Evolutionary conservation across 495 filamentous ascomycete species (phyloP).

Genomic region (Margaritispora aquatica): DNA sequence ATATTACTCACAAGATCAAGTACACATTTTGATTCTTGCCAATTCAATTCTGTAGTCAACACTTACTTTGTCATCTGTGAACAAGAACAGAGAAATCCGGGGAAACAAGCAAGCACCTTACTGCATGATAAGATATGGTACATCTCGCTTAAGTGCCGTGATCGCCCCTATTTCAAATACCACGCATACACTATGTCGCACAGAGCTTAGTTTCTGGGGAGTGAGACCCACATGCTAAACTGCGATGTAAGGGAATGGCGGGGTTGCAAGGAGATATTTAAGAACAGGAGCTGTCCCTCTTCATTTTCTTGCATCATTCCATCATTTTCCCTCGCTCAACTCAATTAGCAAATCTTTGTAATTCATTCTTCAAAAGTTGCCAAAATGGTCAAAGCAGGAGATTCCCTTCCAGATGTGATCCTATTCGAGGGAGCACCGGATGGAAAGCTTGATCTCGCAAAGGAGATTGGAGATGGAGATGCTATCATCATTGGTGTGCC

Average conservation of each 20-base stretch:
- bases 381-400: constrained; percentile 46
- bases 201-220: background rate
- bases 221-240: background rate
- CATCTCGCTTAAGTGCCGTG: background rate
- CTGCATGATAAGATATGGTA: too few species aligned
- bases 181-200: background rate
- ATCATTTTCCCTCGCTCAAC: background rate
- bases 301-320: background rate
- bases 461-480: constrained; percentile 61
- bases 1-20: too few species aligned
- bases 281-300: background rate
- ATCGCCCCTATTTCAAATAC: background rate
- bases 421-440: constrained; percentile 59
- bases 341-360: background rate
- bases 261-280: background rate
- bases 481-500: constrained; percentile 85
- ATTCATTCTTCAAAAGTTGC: background rate
- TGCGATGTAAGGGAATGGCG: background rate
- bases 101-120: too few species aligned
- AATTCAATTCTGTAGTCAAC: too few species aligned
- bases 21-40: too few species aligned
- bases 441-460: constrained; percentile 72
- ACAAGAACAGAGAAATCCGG: too few species aligned
- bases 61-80: too few species aligned
- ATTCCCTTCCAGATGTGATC: constrained; percentile 53